These are phyloP conservation scores for Trametes versicolor DNA, from an alignment of 1,284 basidiomycete genomes.

Conservation along the genomic window DNA sequence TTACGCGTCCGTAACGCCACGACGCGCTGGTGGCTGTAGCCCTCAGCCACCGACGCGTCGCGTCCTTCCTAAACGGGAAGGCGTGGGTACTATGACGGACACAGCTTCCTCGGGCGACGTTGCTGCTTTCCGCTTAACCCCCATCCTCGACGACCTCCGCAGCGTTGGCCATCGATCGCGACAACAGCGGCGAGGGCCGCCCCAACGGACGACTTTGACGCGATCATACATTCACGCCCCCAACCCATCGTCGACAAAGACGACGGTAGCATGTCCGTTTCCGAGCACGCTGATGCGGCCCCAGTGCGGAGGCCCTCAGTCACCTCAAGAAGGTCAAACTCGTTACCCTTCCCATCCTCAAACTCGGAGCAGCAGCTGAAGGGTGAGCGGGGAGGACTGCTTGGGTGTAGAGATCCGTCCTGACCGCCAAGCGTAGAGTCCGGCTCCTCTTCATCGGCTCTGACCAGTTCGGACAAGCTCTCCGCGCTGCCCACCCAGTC, in stretches of 20 bases:
- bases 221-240: no score
- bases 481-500: constrained; percentile 49
- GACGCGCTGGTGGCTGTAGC: constrained; percentile 19
- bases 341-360: constrained; percentile 30
- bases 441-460: constrained; percentile 44
- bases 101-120: constrained; percentile 10
- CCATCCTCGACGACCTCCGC: neutral
- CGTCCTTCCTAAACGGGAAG: constrained; percentile 21
- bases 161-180: neutral
- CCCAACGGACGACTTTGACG: neutral
- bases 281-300: neutral
- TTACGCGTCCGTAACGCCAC: neutral
- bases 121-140: neutral
- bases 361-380: constrained; percentile 15
- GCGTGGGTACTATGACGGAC: constrained; percentile 24
- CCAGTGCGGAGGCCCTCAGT: constrained; percentile 8
- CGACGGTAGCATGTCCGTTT: neutral
- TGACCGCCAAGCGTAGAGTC: constrained; percentile 32
- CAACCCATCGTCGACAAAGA: neutral
- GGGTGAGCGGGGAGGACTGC: constrained; percentile 15
- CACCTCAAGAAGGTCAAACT: constrained; percentile 26
- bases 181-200: constrained; percentile 2
- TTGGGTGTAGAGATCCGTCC: neutral
- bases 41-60: constrained; percentile 27
- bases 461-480: constrained; percentile 51